Evolutionary conservation across 768 basidiomycete species (phyloP).

Genomic region (Agaricus bisporus): DNA sequence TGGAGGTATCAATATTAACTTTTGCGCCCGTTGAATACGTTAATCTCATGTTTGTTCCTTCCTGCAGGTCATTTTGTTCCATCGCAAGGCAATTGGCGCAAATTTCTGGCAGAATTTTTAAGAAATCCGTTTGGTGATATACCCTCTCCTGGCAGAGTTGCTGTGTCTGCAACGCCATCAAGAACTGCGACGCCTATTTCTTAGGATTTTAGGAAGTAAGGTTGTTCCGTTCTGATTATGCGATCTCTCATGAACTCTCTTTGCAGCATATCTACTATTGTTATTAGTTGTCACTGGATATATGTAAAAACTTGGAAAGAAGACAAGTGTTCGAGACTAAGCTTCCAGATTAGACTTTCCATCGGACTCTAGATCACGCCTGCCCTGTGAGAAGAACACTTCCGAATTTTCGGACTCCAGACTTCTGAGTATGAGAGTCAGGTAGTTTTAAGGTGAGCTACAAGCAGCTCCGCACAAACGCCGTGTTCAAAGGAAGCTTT

Average conservation of each 20-base stretch:
- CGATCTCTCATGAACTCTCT: background rate
- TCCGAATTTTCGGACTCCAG: no score
- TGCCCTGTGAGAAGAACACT: no score
- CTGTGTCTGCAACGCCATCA: conserved; percentile 6
- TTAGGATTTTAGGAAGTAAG: background rate
- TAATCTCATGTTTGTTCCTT: background rate
- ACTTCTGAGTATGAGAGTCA: no score
- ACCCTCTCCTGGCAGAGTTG: conserved; percentile 32
- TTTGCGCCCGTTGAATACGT: background rate
- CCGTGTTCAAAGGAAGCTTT: no score
- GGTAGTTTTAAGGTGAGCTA: no score
- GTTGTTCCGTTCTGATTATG: no score
- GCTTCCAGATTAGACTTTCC: background rate
- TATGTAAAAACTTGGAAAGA: no score
- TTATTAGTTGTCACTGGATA: no score
- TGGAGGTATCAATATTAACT: conserved; percentile 43
- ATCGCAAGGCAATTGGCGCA: conserved; percentile 63
- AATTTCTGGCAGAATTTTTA: conserved; percentile 63
- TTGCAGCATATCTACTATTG: background rate
- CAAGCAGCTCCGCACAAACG: no score
- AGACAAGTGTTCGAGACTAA: no score
- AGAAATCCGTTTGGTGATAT: conserved; percentile 39
- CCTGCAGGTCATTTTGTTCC: conserved; percentile 73
- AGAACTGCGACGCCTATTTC: conserved; percentile 13
- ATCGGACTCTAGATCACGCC: no score